These are phyloP conservation scores for Mallotus nudiflorus DNA, from an alignment of 345 rosid species.

Conservation along the genomic window DNA sequence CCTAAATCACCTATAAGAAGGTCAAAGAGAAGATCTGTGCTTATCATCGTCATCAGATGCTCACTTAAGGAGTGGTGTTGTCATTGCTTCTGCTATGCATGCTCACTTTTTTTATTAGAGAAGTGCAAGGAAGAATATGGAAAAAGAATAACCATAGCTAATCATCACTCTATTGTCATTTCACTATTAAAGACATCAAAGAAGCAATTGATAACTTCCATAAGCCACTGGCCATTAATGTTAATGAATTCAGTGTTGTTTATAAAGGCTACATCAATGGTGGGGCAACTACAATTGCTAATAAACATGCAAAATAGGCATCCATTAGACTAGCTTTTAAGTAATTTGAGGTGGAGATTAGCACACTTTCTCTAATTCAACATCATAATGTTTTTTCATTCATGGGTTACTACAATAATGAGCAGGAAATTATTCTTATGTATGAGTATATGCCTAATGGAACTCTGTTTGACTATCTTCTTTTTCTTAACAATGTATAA, in stretches of 20 bases:
- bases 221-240: neutral
- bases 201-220: slow-evolving; percentile 12
- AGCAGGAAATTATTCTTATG: slow-evolving; percentile 13
- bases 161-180: neutral
- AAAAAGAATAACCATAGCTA: neutral
- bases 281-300: neutral
- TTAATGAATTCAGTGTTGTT: slow-evolving; percentile 11
- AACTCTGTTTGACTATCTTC: slow-evolving; percentile 15
- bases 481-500: neutral
- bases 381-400: slow-evolving; percentile 18
- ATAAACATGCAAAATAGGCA: slow-evolving; percentile 2
- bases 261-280: slow-evolving; percentile 13
- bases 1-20: neutral
- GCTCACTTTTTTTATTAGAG: neutral
- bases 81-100: neutral
- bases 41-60: neutral
- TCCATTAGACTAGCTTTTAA: neutral
- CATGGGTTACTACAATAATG: slow-evolving; percentile 14
- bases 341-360: slow-evolving; percentile 15
- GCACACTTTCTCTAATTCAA: slow-evolving; percentile 4
- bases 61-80: neutral
- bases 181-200: slow-evolving; percentile 10
- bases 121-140: neutral
- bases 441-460: slow-evolving; percentile 18
- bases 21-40: neutral